phyloP scores from a whole-genome alignment of 2,329 filamentous ascomycete species.

The Venturia effusa region DNA sequence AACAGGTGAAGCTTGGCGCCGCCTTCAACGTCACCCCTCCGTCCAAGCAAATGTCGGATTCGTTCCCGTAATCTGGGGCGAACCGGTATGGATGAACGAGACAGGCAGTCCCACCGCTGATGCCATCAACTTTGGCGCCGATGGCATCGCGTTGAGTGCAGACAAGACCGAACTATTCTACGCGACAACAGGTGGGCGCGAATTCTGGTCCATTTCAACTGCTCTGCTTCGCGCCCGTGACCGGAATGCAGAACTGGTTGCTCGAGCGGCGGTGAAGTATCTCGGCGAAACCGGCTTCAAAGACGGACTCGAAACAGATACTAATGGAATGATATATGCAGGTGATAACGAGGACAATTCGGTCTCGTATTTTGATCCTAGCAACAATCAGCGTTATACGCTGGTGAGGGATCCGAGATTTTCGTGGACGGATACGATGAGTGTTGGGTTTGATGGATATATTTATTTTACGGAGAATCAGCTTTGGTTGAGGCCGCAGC shows the following conservation, averaged over 20 bases:
- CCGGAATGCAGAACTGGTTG: slow-evolving; percentile 30
- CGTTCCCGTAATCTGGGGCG: slow-evolving; percentile 38
- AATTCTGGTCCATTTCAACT: slow-evolving; percentile 36
- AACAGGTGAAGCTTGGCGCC: slow-evolving; percentile 38
- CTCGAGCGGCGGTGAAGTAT: slow-evolving; percentile 32
- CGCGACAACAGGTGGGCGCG: slow-evolving; percentile 32
- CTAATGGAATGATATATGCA: slow-evolving; percentile 37
- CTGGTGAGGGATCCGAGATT: slow-evolving; percentile 37
- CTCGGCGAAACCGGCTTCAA: slow-evolving; percentile 39
- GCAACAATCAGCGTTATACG: slow-evolving; percentile 31
- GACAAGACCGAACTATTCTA: slow-evolving; percentile 39
- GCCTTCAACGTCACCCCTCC: slow-evolving; percentile 31
- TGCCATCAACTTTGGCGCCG: slow-evolving; percentile 34
- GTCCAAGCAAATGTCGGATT: slow-evolving; percentile 36
- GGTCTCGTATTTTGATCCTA: slow-evolving; percentile 35
- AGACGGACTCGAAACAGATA: slow-evolving; percentile 43
- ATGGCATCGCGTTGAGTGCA: slow-evolving; percentile 40
- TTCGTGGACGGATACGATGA: slow-evolving; percentile 38
- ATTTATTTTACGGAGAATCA: slow-evolving; percentile 45
- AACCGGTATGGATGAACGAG: slow-evolving; percentile 33
- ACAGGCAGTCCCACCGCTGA: slow-evolving; percentile 25
- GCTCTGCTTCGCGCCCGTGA: slow-evolving; percentile 30
- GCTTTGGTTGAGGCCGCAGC: slow-evolving; percentile 27
- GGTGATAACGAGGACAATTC: slow-evolving; percentile 42
- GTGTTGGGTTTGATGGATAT: slow-evolving; percentile 33